phyloP scores from a whole-genome alignment of 2,329 filamentous ascomycete genomes.

The Ceratocystis huliohia region DNA sequence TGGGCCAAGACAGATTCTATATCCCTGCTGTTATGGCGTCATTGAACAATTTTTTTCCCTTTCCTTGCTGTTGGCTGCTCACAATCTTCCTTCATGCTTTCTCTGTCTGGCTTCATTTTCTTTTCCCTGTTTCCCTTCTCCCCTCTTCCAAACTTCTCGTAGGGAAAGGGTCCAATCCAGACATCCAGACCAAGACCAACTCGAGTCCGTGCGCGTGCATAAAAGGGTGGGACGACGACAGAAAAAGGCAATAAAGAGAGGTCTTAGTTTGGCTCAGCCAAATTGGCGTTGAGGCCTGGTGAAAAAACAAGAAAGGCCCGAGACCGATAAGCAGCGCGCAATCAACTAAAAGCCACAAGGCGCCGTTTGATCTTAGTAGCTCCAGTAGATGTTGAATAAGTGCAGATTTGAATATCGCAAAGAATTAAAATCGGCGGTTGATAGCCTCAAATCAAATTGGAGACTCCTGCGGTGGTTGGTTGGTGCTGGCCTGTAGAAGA shows the following conservation, averaged over 20 bases:
- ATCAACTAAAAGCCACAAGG: not conserved
- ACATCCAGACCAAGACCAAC: not conserved
- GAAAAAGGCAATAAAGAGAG: not conserved
- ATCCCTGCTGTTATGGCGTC: slow-evolving; percentile 13
- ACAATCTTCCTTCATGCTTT: not conserved
- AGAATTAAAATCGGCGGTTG: not conserved
- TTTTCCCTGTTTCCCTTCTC: not conserved
- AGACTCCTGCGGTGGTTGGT: not conserved
- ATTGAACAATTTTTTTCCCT: slow-evolving; percentile 10
- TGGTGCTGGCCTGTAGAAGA: not conserved
- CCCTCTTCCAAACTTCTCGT: not conserved
- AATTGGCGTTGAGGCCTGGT: not conserved
- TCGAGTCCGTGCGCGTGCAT: slow-evolving; percentile 3
- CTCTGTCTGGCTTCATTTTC: not conserved
- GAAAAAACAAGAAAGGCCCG: not conserved
- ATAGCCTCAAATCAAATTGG: not conserved
- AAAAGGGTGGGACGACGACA: not conserved
- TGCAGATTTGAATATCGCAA: not conserved
- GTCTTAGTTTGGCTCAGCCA: not conserved
- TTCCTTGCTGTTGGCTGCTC: not conserved
- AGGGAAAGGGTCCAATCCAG: not conserved
- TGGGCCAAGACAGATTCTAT: not conserved
- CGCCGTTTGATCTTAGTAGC: too few species aligned
- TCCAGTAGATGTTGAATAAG: too few species aligned
- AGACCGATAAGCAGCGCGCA: not conserved